These are phyloP conservation scores for Neopestalotiopsis rosae DNA, from an alignment of 2,329 filamentous ascomycete genomes.

Conservation along the genomic window DNA sequence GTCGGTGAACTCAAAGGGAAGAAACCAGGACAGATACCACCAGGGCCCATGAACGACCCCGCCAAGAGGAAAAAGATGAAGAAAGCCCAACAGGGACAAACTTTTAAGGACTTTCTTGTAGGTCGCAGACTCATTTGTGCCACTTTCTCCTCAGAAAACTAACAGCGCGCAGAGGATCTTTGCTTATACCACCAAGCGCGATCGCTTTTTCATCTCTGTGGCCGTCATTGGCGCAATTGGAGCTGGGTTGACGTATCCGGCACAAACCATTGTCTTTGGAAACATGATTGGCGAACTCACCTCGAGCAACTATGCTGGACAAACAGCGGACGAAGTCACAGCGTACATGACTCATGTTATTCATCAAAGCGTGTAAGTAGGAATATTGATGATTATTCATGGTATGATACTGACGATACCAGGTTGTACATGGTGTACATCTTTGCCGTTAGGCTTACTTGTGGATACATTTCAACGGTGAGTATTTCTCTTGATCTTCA, in stretches of 20 bases:
- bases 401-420: not conserved
- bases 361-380: conserved; percentile 51
- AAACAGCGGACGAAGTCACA: conserved; percentile 19
- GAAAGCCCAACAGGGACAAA: conserved; percentile 25
- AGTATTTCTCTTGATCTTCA: conserved; percentile 25
- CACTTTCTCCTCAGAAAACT: not conserved
- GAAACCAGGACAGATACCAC: conserved; percentile 5
- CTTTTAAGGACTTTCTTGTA: conserved; percentile 30
- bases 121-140: conserved; percentile 8
- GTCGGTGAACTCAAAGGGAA: not conserved
- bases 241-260: conserved; percentile 35
- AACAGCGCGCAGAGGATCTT: conserved; percentile 28
- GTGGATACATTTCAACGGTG: conserved; percentile 66
- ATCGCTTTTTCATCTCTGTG: conserved; percentile 29
- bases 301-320: conserved; percentile 27
- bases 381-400: not conserved
- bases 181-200: conserved; percentile 33
- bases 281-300: conserved; percentile 55
- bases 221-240: conserved; percentile 32
- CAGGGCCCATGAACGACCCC: conserved; percentile 21
- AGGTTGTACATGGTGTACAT: conserved; percentile 74
- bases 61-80: conserved; percentile 18
- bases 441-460: conserved; percentile 68
- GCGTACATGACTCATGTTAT: conserved; percentile 39
- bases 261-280: conserved; percentile 64